Conservation (phyloP, 1,284 basidiomycete genomes). For the Ustilago nuda region DNA sequence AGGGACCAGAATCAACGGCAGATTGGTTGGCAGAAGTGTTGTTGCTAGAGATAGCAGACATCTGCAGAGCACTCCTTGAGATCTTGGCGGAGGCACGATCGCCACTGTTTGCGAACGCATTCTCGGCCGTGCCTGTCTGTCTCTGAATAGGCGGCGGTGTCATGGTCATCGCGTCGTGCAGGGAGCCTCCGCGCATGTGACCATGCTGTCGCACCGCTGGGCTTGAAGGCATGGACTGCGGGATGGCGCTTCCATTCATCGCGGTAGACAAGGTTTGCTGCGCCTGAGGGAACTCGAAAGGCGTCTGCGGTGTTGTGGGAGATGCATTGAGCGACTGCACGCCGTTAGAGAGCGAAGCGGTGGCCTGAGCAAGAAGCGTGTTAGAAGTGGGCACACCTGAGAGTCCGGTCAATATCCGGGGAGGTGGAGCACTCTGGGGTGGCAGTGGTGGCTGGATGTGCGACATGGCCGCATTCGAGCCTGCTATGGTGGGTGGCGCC, state of each 20-base stretch:
- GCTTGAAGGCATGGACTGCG: slow-evolving; percentile 47
- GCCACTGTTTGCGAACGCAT: not conserved
- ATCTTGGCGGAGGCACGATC: slow-evolving; percentile 32
- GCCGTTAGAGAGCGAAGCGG: slow-evolving; percentile 27
- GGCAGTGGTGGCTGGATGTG: slow-evolving; percentile 33
- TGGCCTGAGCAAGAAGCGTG: slow-evolving; percentile 19
- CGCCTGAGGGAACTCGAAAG: slow-evolving; percentile 46
- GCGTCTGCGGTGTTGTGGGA: slow-evolving; percentile 48
- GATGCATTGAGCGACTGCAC: slow-evolving; percentile 44
- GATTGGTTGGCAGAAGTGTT: slow-evolving; percentile 37
- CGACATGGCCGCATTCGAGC: slow-evolving; percentile 12
- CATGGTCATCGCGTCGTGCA: slow-evolving; percentile 54
- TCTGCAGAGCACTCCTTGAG: slow-evolving; percentile 42
- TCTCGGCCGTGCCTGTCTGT: slow-evolving; percentile 9
- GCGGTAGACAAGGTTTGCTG: slow-evolving; percentile 21
- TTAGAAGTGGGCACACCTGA: slow-evolving; percentile 3
- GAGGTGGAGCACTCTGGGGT: slow-evolving; percentile 25
- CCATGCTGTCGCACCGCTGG: slow-evolving; percentile 37
- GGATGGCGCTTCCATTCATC: slow-evolving; percentile 10
- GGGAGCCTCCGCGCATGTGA: slow-evolving; percentile 39
- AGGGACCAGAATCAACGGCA: slow-evolving; percentile 45
- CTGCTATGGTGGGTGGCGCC: slow-evolving; percentile 26
- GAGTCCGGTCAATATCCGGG: slow-evolving; percentile 14
- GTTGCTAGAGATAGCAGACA: slow-evolving; percentile 43
- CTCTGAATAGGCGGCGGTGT: slow-evolving; percentile 28